Base-by-base conservation (phyloP, 768 basidiomycete genomes). In the Suillus sp. region DNA sequence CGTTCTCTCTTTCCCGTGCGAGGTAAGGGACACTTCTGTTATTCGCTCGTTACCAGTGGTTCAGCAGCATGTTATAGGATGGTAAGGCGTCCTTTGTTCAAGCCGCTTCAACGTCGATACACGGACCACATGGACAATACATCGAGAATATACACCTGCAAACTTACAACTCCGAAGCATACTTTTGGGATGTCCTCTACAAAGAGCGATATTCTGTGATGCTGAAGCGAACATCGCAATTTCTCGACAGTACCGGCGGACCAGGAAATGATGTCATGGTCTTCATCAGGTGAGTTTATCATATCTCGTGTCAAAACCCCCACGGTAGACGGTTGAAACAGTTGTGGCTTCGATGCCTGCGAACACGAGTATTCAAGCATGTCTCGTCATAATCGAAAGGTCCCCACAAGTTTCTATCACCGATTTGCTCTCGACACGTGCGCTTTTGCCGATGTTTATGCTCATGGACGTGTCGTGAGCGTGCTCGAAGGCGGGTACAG, bases 401-500 rank as follows among this genome's bases (percentile, higher is more conserved):
- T 98, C 0, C 96, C 96, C 0, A 81, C 87, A 0, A 86, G 87
- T 0, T 97, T 97, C 75, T 99, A 91, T 74, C 78, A 89, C 68
- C 89, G 86, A 11, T 96, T 98, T 69, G 87, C 94, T 0, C 80
- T 76, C 4, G 94, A 96, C 67, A 85, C 86, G 0, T 79, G 84
- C 59, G 71, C 68, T 0, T 83, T 99, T 62, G 88, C 90, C 8
- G 83, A 90, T 32, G 66, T 73, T 51, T 87, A 87, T 65, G 86
- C 92, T 0, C 69, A 74, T 1, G 93, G 95, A 0, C 83, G 87
- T 47, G 68, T 96, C 6, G 81, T 99, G 43, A 95, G 93, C 68
- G 92, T 98, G 0, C 85, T 99, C 1, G 96, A 99, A 77, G 96
- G 96, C 1, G 96, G 96, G 1, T 98, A 98, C 70, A 93, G 92